phyloP scores from a whole-genome alignment of 495 filamentous ascomycete genomes.

The Articulospora tetracladia region DNA sequence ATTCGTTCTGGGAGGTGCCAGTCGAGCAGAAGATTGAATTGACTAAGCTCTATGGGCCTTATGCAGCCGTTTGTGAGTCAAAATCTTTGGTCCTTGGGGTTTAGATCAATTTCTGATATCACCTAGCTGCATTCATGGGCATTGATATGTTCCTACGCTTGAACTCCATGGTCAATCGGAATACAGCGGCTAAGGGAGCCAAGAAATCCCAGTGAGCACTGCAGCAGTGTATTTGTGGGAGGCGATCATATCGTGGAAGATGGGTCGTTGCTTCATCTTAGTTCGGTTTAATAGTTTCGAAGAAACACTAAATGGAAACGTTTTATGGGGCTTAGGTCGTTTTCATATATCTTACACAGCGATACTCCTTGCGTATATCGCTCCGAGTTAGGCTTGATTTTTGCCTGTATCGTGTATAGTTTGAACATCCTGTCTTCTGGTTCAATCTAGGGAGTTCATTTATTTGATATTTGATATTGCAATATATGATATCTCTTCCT shows the following conservation, averaged over 20 bases:
- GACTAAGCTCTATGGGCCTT: slow-evolving; percentile 20
- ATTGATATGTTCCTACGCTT: slow-evolving; percentile 18
- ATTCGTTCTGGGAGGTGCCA: slow-evolving; percentile 26
- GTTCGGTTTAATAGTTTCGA: background rate
- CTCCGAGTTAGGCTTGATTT: background rate
- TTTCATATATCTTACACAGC: background rate
- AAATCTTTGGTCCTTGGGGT: background rate
- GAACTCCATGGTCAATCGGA: slow-evolving; percentile 1
- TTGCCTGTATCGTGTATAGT: background rate
- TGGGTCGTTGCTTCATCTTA: background rate
- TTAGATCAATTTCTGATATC: background rate
- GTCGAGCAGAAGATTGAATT: slow-evolving; percentile 15
- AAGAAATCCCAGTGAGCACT: background rate
- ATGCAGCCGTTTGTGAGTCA: slow-evolving; percentile 20
- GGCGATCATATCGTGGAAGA: background rate
- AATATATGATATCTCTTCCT: background rate
- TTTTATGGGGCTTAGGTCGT: background rate
- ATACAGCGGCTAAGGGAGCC: background rate
- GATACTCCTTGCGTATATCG: background rate
- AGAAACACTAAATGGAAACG: background rate
- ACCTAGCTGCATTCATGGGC: slow-evolving; percentile 11
- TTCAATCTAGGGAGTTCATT: background rate
- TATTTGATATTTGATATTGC: background rate
- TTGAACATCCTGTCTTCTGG: background rate
- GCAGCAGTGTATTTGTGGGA: no score